Base-by-base conservation (phyloP, 805 yeast genomes). In the Ogataea methylovora region DNA sequence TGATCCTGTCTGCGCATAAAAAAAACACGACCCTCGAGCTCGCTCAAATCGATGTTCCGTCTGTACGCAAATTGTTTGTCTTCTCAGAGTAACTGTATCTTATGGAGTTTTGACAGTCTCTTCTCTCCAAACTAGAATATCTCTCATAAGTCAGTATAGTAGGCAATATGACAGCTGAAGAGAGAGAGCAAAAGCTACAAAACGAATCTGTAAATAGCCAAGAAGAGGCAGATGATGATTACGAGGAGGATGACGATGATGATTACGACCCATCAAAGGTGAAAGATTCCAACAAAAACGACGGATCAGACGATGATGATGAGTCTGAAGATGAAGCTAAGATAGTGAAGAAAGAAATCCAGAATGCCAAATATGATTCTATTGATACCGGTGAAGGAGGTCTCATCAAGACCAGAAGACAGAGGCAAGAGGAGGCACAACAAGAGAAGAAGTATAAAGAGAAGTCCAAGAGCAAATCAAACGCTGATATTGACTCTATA, bases 371-470 rank as follows among this genome's bases (percentile, higher is more conserved):
- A 31, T 81, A 81, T 50, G 61, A 71, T 6, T 57, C 58, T 3
- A 71, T 81, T 5, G 83, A 75, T 40, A 72, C 74, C 49, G 47
- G 65, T 30, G 49, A 62, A 11, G 82, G 80, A n/a, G 81, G 86
- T 0, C 66, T 79, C 35, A 70, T 84, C 24, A 73, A 75, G 46
- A 84, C 94, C 0, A 65, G 95, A 43, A 67, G 73, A 16, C 90
- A 79, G 42, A 56, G 82, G 30, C 58, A 57, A 20, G 39, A 60
- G 16, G 83, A 76, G 34, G 52, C 51, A 34, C 31, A 33, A 34
- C 48, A 37, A 39, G 44, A 38, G 30, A 41, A 53, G 33, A 30
- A 38, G 15, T 48, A 43, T 35, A 48, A 43, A 28, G 13, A 21
- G 7, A 6, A 22, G 4, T 14, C 30, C 5, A 20, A 5, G 10